Percentiles rank a stretch among this genome's conserved stretches.
Conservation (phyloP, 2,329 filamentous ascomycete genomes). For the Pseudocercospora cruenta region DNA sequence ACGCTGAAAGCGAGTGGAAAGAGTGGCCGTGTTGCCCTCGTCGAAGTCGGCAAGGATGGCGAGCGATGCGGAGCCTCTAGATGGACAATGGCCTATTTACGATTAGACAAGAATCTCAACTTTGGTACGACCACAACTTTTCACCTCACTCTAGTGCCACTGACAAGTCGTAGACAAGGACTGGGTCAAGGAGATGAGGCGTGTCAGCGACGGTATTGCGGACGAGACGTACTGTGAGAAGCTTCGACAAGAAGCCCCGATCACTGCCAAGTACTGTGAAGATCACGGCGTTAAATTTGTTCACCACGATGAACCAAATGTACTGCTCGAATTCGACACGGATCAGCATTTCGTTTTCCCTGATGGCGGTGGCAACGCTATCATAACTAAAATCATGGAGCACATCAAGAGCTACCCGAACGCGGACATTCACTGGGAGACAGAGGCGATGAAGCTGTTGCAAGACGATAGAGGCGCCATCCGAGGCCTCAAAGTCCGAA, state of each 20-base stretch:
- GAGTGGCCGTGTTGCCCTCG: conserved; percentile 43
- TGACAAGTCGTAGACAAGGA: conserved; percentile 33
- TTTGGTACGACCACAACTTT: conserved; percentile 30
- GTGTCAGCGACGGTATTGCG: conserved; percentile 44
- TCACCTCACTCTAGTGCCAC: neutral
- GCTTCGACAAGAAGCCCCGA: conserved; percentile 42
- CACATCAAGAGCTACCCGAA: conserved; percentile 42
- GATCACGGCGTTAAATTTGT: conserved; percentile 43
- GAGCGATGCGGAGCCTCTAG: conserved; percentile 47
- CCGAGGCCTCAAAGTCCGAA: conserved; percentile 44
- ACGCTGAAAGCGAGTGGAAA: conserved; percentile 42
- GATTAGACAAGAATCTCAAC: conserved; percentile 44
- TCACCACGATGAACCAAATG: conserved; percentile 46
- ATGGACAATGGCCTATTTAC: conserved; percentile 49
- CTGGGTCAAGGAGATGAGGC: conserved; percentile 42
- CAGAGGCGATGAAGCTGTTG: conserved; percentile 43
- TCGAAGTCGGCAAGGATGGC: conserved; percentile 45
- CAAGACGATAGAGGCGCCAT: conserved; percentile 42
- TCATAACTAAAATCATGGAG: conserved; percentile 44
- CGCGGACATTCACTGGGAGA: conserved; percentile 45
- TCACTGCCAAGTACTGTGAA: conserved; percentile 44
- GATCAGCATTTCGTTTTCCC: conserved; percentile 47
- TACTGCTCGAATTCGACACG: conserved; percentile 47
- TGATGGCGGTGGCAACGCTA: conserved; percentile 45
- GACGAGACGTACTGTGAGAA: conserved; percentile 47